Evolutionary conservation across 306 rosid genomes (phyloP).

Genomic region (Cicer chorassanicum): DNA sequence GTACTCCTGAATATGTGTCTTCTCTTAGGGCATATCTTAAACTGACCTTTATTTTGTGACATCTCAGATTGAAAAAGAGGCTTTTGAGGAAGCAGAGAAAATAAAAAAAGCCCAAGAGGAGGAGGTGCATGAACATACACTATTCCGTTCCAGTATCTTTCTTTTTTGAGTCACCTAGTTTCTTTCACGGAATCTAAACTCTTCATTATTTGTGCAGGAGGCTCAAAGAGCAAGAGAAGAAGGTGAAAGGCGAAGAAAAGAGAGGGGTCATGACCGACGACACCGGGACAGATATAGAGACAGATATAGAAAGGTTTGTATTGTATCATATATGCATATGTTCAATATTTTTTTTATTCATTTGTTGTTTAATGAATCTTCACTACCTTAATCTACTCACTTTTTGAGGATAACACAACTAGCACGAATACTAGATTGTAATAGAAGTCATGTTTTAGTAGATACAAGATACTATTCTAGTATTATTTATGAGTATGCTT

Average conservation of each 20-base stretch:
- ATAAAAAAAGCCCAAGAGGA: conserved; percentile 80
- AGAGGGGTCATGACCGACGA: conserved; percentile 78
- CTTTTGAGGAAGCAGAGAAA: conserved; percentile 89
- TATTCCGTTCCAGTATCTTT: conserved; percentile 12
- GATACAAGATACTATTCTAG: neutral
- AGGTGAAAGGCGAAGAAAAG: conserved; percentile 86
- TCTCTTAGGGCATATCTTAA: conserved; percentile 19
- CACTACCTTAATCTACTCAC: neutral
- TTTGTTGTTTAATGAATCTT: conserved; percentile 17
- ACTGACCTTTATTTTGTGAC: conserved; percentile 41
- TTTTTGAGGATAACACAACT: conserved; percentile 36
- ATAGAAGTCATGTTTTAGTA: neutral
- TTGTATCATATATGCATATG: conserved; percentile 34
- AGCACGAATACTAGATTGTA: neutral
- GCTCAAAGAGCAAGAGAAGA: conserved; percentile 97
- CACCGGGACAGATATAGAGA: conserved; percentile 73
- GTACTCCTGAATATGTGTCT: conserved; percentile 20
- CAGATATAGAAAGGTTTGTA: conserved; percentile 65
- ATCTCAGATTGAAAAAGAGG: conserved; percentile 77
- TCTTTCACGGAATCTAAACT: conserved; percentile 36
- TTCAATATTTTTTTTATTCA: conserved; percentile 2
- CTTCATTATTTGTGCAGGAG: conserved; percentile 62
- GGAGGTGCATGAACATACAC: conserved; percentile 58
- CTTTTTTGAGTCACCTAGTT: neutral
- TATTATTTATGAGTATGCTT: conserved; percentile 2